Base-by-base conservation (phyloP, 1,284 basidiomycete species). In the Pseudozyma hubeiensis region DNA sequence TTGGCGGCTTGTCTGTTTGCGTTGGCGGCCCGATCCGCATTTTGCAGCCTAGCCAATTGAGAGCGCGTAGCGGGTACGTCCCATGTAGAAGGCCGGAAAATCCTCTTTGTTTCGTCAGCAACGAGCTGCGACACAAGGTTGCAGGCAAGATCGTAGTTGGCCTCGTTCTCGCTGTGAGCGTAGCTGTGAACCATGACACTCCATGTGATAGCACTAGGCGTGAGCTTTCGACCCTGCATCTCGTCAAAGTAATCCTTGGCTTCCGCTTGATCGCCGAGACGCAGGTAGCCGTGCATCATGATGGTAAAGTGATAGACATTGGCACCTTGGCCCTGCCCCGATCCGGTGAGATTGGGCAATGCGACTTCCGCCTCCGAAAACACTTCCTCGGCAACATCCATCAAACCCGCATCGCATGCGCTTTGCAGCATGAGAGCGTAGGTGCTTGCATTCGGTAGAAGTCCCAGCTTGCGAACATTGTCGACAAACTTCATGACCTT, bases 401-500 rank as follows among this genome's bases (percentile, higher is more conserved):
- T 89, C 50, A 88, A 84, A 5, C 90, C 89, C 16, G 90, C 87
- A 78, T 96, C 92, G 79, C 91, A 92, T 2, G 94, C 92, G 1
- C 92, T 91, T 82, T 93, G 91, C 50, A 97, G 89, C 47, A 94
- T 86, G 47, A 93, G 86, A 0, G 92, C 88, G 84, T 91, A 97
- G 0, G 92, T 91, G 64, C 88, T 87, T 13, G 81, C 85, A 72
- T 91, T 89, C 0, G 93, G 92, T 31, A 86, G 84, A 10, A 90
- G 76, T 29, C 87, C 87, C 16, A 85, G 79, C 24, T 84, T 66
- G 69, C 89, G 86, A 54, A 93, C 87, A 57, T 86, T 86, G 50
- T 87, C 85, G 84, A 95, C 94, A 31, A 93, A 84, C 7, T 86
- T 84, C 34, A 90, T 86, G 30, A 95, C 90, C 34, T 90, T 84